A percentile compares a stretch with the other conserved stretches of the same genome.
Evolutionary conservation across 208 protist species (phyloP).

Genomic region (Tritrichomonas foetus): DNA sequence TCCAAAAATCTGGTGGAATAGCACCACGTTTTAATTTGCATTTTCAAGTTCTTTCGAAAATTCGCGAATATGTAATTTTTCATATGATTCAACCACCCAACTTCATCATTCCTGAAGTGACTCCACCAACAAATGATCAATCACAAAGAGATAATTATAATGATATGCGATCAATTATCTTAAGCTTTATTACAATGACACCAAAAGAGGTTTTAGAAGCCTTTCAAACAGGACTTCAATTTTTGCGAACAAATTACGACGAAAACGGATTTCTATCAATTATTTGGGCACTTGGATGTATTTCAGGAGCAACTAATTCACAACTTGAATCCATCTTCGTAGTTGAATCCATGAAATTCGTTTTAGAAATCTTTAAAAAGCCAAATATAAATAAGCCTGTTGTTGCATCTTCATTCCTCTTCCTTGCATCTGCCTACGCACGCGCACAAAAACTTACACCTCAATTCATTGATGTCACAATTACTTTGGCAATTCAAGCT

Average conservation of each 20-base stretch:
- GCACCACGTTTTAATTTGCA: background rate
- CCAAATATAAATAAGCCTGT: background rate
- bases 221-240: background rate
- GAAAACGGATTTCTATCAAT: background rate
- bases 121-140: background rate
- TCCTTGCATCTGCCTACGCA: background rate
- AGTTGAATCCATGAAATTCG: background rate
- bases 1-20: background rate
- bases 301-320: background rate
- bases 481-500: background rate
- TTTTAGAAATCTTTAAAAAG: background rate
- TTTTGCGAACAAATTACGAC: background rate
- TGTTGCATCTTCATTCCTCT: background rate
- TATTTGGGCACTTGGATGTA: conserved; percentile 18
- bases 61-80: background rate
- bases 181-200: background rate
- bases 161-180: background rate
- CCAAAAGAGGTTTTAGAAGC: background rate
- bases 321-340: background rate
- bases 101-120: background rate
- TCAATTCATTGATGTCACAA: background rate
- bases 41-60: background rate
- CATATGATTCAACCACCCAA: conserved; percentile 7
- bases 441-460: background rate
- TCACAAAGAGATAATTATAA: background rate